Base-by-base conservation (phyloP, 768 basidiomycete species). In the Lactarius evosmus region DNA sequence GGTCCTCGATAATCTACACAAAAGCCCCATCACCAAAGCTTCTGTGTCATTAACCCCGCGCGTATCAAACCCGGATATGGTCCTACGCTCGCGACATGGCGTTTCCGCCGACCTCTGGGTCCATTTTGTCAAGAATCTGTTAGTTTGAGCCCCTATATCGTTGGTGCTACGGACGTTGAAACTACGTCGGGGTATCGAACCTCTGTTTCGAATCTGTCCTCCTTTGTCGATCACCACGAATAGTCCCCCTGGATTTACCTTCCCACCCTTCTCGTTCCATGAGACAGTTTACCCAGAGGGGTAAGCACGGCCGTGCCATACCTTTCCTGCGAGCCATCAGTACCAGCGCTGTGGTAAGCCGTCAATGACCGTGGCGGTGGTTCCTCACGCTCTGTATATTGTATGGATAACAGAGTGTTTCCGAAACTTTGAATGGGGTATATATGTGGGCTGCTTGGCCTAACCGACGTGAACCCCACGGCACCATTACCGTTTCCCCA, bases 381-480 rank as follows among this genome's bases (percentile, higher is more conserved):
- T 60, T 25, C 27, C 32, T 60, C 53, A 30, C 49, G 25, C 11
- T 56, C 49, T 36, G 54, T 64, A 30, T 36, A 22, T 44, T 34
- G 50, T 19, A 33, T 27, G 40, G 17, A 44, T 60, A 46, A 25
- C 12, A 50, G 36, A 54, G n/a, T 2, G 54, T 22, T 22, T 27
- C 32, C 46, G 36, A 49, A 60, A 38, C 27, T 19, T 34, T 51
- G 53, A 34, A 32, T 41, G 25, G 25, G 46, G 30, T 30, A 65
- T 65, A 65, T 65, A 60, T 65, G 30, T 29, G n/a, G 36, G 59
- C 30, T 19, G n/a, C 34, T 52, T 60, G 54, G 63, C 34, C 58
- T 9, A 2, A 32, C 44, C 14, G 14, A 46, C 16, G 25, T 25
- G 49, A 57, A 57, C 22, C 29, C 32, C 36, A 41, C 38, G 27